Conservation (phyloP, 192 early-diverging fungal species). For the Powellomyces hirtus region DNA sequence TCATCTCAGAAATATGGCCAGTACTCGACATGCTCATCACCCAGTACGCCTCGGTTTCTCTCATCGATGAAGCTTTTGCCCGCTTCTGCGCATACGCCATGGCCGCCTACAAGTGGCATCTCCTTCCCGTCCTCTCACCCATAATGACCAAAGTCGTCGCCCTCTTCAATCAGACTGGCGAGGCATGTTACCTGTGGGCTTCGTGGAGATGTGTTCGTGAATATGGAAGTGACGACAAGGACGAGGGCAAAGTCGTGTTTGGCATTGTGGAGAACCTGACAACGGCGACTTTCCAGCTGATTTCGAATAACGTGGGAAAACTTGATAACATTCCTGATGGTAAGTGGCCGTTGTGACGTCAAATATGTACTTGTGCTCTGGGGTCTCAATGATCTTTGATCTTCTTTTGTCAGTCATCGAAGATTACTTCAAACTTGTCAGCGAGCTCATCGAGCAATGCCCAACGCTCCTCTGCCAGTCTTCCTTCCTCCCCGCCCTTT, state of each 20-base stretch:
- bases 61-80: constrained; percentile 49
- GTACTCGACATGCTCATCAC: constrained; percentile 50
- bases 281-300: constrained; percentile 59
- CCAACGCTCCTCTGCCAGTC: constrained; percentile 58
- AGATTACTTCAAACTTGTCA: constrained; percentile 69
- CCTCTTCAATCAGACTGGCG: constrained; percentile 65
- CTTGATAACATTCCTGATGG: constrained; percentile 67
- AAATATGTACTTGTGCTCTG: background rate
- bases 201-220: constrained; percentile 62
- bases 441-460: constrained; percentile 44
- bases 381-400: background rate
- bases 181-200: constrained; percentile 81
- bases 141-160: constrained; percentile 62
- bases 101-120: constrained; percentile 52
- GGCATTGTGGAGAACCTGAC: constrained; percentile 66
- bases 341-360: constrained; percentile 42
- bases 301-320: constrained; percentile 38
- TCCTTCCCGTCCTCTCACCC: constrained; percentile 53
- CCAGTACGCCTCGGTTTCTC: constrained; percentile 45
- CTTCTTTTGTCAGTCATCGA: constrained; percentile 58
- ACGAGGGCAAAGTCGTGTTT: constrained; percentile 49
- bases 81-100: constrained; percentile 60
- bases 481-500: constrained; percentile 50
- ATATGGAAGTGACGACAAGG: constrained; percentile 56
- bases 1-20: constrained; percentile 73